These are phyloP conservation scores for Neolentinus lepideus DNA, from an alignment of 1,284 basidiomycete species.

Conservation along the genomic window DNA sequence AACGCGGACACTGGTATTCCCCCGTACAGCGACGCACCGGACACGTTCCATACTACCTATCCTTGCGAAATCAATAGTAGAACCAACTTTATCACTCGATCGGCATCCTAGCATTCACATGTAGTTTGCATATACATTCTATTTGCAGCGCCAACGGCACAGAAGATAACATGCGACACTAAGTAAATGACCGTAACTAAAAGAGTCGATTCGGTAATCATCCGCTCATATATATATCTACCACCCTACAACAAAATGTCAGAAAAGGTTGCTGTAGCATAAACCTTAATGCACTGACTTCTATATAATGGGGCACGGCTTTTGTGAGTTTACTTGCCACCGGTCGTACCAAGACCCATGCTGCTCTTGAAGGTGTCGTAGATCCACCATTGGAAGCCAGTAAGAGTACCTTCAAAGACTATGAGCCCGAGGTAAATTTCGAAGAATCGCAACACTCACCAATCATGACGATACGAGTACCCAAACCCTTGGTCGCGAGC, in stretches of 20 bases:
- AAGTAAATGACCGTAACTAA: not conserved
- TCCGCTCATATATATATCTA: not conserved
- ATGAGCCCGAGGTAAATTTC: not conserved
- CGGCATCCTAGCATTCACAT: no score
- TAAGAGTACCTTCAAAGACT: constrained; percentile 6
- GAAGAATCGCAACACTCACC: constrained; percentile 40
- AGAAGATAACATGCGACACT: not conserved
- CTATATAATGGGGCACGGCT: not conserved
- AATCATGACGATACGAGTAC: constrained; percentile 77
- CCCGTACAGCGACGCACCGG: not conserved
- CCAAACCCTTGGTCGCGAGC: constrained; percentile 74
- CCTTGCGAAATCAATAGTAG: not conserved
- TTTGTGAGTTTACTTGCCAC: constrained; percentile 58
- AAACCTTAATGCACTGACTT: not conserved
- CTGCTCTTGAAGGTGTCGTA: constrained; percentile 76
- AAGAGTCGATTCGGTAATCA: not conserved
- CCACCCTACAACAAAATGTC: not conserved
- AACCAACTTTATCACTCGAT: no score
- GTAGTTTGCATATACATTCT: not conserved
- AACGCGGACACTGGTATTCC: not conserved
- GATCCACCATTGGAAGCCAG: constrained; percentile 86
- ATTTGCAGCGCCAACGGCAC: not conserved
- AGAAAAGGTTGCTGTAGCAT: not conserved
- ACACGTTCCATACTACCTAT: not conserved
- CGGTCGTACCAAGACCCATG: constrained; percentile 79